Base-by-base conservation (phyloP, 73 alveolate genomes). In the Blepharisma stoltei region DNA sequence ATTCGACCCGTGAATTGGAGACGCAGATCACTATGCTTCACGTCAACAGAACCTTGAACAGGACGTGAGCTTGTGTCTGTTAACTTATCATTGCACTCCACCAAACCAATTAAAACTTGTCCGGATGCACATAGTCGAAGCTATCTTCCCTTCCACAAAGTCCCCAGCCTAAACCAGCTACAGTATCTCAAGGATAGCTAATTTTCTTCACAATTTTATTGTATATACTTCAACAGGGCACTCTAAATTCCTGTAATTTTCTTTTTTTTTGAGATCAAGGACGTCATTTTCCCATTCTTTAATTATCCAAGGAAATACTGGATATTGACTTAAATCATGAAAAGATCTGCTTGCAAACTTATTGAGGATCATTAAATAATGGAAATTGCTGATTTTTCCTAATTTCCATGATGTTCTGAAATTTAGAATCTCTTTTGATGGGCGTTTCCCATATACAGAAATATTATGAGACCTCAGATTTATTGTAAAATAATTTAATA, bases 141-240 rank as follows among this genome's bases (percentile, higher is more conserved):
- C n/a, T n/a, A n/a, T n/a, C n/a, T n/a, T n/a, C n/a, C n/a, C n/a
- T n/a, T n/a, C n/a, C n/a, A n/a, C n/a, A n/a, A n/a, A n/a, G n/a
- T n/a, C n/a, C n/a, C n/a, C n/a, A n/a, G n/a, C n/a, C n/a, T n/a
- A n/a, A n/a, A n/a, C n/a, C n/a, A n/a, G n/a, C n/a, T n/a, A n/a
- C n/a, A n/a, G n/a, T n/a, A n/a, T n/a, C n/a, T n/a, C n/a, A n/a
- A n/a, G n/a, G n/a, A n/a, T n/a, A n/a, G n/a, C n/a, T n/a, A n/a
- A n/a, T n/a, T n/a, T n/a, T n/a, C n/a, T n/a, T n/a, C n/a, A n/a
- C n/a, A n/a, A n/a, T n/a, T n/a, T n/a, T n/a, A n/a, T n/a, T n/a
- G n/a, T n/a, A n/a, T n/a, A n/a, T n/a, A 98, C 97, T 71, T 98
- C 99, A 11, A 94, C 88, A 48, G 98, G 98, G 73, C 92, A 93